Percentiles rank a stretch among this genome's conserved stretches.
phyloP scores from a whole-genome alignment of 2,329 filamentous ascomycete genomes.

The Sarocladiaceae sp. region DNA sequence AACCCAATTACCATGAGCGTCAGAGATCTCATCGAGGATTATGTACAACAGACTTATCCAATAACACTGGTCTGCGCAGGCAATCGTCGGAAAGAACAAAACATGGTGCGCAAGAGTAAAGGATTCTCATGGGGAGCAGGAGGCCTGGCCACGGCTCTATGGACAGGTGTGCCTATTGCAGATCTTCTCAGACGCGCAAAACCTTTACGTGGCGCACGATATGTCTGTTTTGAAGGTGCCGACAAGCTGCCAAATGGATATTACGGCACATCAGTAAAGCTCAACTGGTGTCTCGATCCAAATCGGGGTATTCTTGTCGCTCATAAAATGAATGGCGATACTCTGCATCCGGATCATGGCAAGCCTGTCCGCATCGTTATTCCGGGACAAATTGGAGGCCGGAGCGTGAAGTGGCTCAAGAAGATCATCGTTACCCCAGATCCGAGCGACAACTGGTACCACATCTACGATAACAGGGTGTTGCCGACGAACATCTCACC shows the following conservation, averaged over 20 bases:
- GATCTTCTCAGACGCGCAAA: constrained; percentile 66
- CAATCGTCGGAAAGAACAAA: constrained; percentile 90
- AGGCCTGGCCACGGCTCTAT: constrained; percentile 81
- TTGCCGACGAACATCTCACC: constrained; percentile 82
- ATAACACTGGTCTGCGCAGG: constrained; percentile 89
- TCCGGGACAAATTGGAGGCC: constrained; percentile 45
- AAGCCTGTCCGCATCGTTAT: constrained; percentile 43
- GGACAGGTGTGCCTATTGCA: constrained; percentile 74
- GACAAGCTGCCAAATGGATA: constrained; percentile 84
- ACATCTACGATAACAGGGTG: constrained; percentile 90
- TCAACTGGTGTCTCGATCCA: constrained; percentile 35
- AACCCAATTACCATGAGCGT: constrained; percentile 70
- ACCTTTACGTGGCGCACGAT: constrained; percentile 67
- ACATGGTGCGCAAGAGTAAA: constrained; percentile 83
- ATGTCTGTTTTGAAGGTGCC: constrained; percentile 87
- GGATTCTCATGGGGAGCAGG: constrained; percentile 93
- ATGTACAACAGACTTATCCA: constrained; percentile 78
- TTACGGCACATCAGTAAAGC: constrained; percentile 37
- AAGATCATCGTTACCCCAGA: constrained; percentile 47
- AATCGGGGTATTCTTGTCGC: constrained; percentile 44
- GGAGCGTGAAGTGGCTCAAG: constrained; percentile 49
- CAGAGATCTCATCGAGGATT: constrained; percentile 66
- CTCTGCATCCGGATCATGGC: constrained; percentile 46
- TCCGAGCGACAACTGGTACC: constrained; percentile 92
- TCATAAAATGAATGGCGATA: constrained; percentile 47